Conservation (phyloP, 2,329 filamentous ascomycete species). For the Periconia sp. region DNA sequence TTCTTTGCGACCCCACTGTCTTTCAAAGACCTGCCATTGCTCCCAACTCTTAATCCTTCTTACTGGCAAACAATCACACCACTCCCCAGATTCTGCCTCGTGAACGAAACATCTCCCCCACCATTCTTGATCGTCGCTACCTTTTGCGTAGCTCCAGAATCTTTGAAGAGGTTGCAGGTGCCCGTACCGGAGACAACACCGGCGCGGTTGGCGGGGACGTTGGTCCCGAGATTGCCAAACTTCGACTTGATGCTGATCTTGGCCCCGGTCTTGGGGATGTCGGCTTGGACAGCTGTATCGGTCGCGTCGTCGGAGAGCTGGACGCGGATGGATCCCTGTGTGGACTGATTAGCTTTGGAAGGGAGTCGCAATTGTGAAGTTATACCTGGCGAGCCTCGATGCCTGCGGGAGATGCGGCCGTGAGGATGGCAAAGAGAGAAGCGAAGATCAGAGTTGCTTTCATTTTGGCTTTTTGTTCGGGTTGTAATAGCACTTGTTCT, state of each 20-base stretch:
- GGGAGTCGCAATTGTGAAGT: neutral
- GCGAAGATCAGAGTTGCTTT: conserved; percentile 17
- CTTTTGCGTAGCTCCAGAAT: conserved; percentile 7
- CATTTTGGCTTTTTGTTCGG: conserved; percentile 10
- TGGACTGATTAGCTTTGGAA: neutral
- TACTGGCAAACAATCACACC: conserved; percentile 20
- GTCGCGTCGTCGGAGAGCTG: conserved; percentile 17
- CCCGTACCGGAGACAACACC: conserved; percentile 10
- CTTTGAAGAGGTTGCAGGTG: conserved; percentile 15
- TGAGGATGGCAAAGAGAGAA: conserved; percentile 17
- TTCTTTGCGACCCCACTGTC: too few species aligned
- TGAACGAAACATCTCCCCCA: conserved; percentile 8
- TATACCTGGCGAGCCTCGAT: conserved; percentile 9
- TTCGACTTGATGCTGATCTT: conserved; percentile 1
- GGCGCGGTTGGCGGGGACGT: conserved; percentile 13
- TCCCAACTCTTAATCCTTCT: too few species aligned
- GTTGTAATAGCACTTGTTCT: neutral
- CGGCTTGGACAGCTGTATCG: conserved; percentile 17
- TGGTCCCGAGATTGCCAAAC: conserved; percentile 12
- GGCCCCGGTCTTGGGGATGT: conserved; percentile 14
- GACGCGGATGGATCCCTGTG: conserved; percentile 13
- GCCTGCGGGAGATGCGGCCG: conserved; percentile 9
- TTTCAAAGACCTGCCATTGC: too few species aligned
- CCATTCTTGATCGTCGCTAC: conserved; percentile 13
- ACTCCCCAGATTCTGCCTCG: conserved; percentile 8